Base-by-base conservation (phyloP, 441 rosid genomes). In the Populus trichocarpa region DNA sequence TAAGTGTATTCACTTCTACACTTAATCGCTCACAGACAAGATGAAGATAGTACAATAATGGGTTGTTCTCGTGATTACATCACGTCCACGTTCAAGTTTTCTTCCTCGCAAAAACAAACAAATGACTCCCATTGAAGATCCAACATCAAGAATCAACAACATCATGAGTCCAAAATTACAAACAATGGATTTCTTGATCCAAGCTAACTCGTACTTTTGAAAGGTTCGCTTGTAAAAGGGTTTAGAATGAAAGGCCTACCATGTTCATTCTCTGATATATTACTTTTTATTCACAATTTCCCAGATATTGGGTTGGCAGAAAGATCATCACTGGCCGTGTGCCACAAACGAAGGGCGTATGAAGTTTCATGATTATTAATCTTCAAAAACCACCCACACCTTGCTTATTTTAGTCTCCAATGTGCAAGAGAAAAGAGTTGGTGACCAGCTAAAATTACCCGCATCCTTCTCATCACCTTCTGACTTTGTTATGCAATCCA, bases 361-460 rank as follows among this genome's bases (percentile, higher is more conserved):
- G n/a, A 5, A 53, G n/a, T 53, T 16, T 18, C 61, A 18, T 53
- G 61, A 18, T 53, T 53, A 53, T 53, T 53, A 53, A 68, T 87
- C 87, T 74, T 93, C 93, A 63, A 91, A 93, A 78, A 84, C 85
- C 70, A 93, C 95, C 95, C 97, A 91, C 1, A 89, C 87, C 88
- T 83, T 89, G 81, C 91, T 93, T 83, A 93, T 88, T 83, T 84
- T 93, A 28, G 97, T 93, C 86, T 91, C 93, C 69, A 88, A 67
- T 16, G 83, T 84, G 72, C 89, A 89, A 2, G 92, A 87, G 80
- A 89, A 87, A 65, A 70, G 84, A 64, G 81, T 79, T 2, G 75
- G 65, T 4, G 88, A 68, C 20, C 74, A 25, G 67, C 77, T 75
- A 2, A 35, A 33, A 33, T 69, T 67, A 26, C 67, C 42, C 28